phyloP scores from a whole-genome alignment of 495 filamentous ascomycete genomes.

The Podospora anserina region DNA sequence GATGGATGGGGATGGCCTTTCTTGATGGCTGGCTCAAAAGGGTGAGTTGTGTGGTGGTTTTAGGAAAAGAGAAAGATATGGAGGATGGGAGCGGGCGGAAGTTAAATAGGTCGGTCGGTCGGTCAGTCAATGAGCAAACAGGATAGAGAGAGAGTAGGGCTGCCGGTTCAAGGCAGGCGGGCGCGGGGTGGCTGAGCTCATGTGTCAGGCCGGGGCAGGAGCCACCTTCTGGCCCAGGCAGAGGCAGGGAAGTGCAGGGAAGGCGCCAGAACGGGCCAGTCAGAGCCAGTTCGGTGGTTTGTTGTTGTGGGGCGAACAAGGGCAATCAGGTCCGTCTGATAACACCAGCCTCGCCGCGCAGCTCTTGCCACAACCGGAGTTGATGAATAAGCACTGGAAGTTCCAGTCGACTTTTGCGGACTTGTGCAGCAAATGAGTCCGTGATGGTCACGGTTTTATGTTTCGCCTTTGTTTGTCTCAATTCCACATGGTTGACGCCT shows the following conservation, averaged over 20 bases:
- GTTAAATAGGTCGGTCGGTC: constrained; percentile 26
- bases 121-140: background rate
- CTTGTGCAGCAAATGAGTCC: background rate
- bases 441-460: background rate
- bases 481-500: background rate
- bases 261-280: constrained; percentile 32
- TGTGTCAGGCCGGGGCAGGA: constrained; percentile 39
- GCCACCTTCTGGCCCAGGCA: constrained; percentile 27
- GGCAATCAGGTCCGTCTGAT: background rate
- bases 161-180: constrained; percentile 18
- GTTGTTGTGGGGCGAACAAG: constrained; percentile 34
- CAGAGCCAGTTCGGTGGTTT: constrained; percentile 26
- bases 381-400: constrained; percentile 15
- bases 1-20: constrained; percentile 22
- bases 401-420: background rate
- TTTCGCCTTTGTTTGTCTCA: background rate
- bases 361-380: constrained; percentile 14
- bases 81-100: constrained; percentile 15
- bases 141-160: constrained; percentile 36
- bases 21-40: constrained; percentile 28
- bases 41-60: constrained; percentile 14
- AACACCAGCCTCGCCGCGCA: constrained; percentile 12
- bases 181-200: constrained; percentile 32
- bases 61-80: constrained; percentile 13
- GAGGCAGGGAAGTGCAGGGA: constrained; percentile 30